phyloP scores from a whole-genome alignment of 78 protist species.

The Speleostelium caveatum region DNA sequence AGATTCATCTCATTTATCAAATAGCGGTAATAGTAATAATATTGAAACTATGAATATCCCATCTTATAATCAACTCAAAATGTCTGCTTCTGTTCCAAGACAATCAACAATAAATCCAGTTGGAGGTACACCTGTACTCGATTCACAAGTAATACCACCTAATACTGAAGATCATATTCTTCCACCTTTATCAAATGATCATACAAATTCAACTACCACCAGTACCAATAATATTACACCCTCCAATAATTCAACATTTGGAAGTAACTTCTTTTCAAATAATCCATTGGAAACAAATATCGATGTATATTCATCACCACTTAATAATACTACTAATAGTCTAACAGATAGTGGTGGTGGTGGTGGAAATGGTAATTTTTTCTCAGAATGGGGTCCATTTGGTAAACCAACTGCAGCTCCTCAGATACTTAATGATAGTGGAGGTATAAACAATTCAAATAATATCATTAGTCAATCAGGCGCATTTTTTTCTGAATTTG shows the following conservation, averaged over 20 bases:
- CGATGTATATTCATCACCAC: not conserved
- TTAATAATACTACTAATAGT: not conserved
- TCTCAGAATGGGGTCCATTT: conserved; percentile 41
- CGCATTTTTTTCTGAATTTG: not conserved
- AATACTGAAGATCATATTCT: not conserved
- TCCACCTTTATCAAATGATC: not conserved
- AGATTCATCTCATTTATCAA: not conserved
- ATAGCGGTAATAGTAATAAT: not conserved
- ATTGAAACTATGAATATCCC: not conserved
- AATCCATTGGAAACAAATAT: conserved; percentile 60
- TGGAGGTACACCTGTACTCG: not conserved
- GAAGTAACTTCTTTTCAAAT: conserved; percentile 25
- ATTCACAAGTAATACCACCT: not conserved
- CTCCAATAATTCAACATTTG: too few relatives aligned
- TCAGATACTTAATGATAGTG: not conserved
- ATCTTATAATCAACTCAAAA: conserved; percentile 1
- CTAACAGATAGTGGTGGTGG: not conserved
- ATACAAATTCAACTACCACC: not conserved
- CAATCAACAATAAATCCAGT: not conserved
- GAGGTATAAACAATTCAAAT: not conserved
- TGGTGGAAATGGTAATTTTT: conserved; percentile 23
- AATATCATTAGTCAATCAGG: not conserved
- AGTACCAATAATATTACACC: not conserved
- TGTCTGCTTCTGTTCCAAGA: conserved; percentile 35
- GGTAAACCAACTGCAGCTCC: conserved; percentile 50